Evolutionary conservation across 1,139 yeast genomes (phyloP).

Genomic region (Blastobotrys apis): DNA sequence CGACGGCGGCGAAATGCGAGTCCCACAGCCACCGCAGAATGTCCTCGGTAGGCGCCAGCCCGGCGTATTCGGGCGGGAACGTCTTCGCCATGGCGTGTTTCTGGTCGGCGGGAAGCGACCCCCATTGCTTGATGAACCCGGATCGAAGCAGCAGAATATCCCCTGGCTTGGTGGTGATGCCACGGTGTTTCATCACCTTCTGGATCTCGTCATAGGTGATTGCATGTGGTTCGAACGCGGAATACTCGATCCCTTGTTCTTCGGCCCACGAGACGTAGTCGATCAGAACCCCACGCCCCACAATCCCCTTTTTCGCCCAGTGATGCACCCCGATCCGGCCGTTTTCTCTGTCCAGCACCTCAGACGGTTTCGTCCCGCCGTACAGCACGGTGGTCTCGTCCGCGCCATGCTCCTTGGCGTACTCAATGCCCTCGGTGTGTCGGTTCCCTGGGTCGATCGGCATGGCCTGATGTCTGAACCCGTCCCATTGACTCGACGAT

Average conservation of each 20-base stretch:
- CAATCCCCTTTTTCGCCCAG: conserved; percentile 32
- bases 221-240: conserved; percentile 24
- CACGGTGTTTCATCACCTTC: conserved; percentile 19
- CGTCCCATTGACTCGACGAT: conserved; percentile 36
- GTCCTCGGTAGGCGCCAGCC: conserved; percentile 25
- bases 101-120: conserved; percentile 44
- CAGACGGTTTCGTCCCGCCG: conserved; percentile 27
- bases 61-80: conserved; percentile 39
- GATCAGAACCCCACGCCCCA: conserved; percentile 33
- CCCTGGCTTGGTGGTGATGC: conserved; percentile 27
- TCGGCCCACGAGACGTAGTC: conserved; percentile 32
- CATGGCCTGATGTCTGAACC: conserved; percentile 31
- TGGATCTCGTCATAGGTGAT: conserved; percentile 26
- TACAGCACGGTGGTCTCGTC: conserved; percentile 19
- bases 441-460: conserved; percentile 12
- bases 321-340: conserved; percentile 31
- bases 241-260: conserved; percentile 20
- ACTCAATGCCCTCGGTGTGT: not conserved
- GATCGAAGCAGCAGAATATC: conserved; percentile 31
- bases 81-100: conserved; percentile 41
- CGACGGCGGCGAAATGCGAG: conserved; percentile 29
- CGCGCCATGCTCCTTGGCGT: conserved; percentile 9
- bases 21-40: conserved; percentile 27
- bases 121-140: conserved; percentile 32
- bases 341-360: conserved; percentile 21